Evolutionary conservation across 2,329 filamentous ascomycete species (phyloP).

Genomic region (Aureobasidium sp.): DNA sequence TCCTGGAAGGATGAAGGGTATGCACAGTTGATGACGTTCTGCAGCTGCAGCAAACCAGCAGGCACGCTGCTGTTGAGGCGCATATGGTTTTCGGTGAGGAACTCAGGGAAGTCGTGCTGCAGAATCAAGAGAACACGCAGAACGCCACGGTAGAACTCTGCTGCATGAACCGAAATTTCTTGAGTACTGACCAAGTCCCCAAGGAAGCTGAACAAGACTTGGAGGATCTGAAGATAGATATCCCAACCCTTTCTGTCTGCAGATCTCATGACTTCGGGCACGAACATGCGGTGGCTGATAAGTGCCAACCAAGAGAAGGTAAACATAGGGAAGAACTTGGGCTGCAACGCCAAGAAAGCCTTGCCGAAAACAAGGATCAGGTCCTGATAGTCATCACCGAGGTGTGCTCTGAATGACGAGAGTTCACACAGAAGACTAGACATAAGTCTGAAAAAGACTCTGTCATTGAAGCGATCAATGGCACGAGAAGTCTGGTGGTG

Average conservation of each 20-base stretch:
- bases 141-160: slow-evolving; percentile 77
- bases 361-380: slow-evolving; percentile 66
- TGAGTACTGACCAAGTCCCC: slow-evolving; percentile 72
- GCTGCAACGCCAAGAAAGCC: slow-evolving; percentile 66
- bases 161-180: slow-evolving; percentile 61
- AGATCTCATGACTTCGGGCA: slow-evolving; percentile 67
- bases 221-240: slow-evolving; percentile 58
- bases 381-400: slow-evolving; percentile 21
- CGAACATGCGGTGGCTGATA: slow-evolving; percentile 75
- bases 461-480: slow-evolving; percentile 78
- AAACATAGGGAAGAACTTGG: slow-evolving; percentile 72
- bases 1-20: slow-evolving; percentile 58
- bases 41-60: slow-evolving; percentile 74
- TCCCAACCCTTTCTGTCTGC: slow-evolving; percentile 67
- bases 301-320: slow-evolving; percentile 77
- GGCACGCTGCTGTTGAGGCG: slow-evolving; percentile 75
- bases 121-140: slow-evolving; percentile 77
- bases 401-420: slow-evolving; percentile 21
- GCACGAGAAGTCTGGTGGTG: slow-evolving; percentile 70
- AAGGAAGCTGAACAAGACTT: slow-evolving; percentile 50
- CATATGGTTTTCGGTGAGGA: slow-evolving; percentile 79
- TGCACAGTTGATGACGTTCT: slow-evolving; percentile 81
- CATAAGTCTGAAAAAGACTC: slow-evolving; percentile 85
- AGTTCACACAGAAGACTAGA: slow-evolving; percentile 76
- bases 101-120: slow-evolving; percentile 92